Evolutionary conservation across 306 rosid genomes (phyloP).

Genomic region (Rosa multiflora): DNA sequence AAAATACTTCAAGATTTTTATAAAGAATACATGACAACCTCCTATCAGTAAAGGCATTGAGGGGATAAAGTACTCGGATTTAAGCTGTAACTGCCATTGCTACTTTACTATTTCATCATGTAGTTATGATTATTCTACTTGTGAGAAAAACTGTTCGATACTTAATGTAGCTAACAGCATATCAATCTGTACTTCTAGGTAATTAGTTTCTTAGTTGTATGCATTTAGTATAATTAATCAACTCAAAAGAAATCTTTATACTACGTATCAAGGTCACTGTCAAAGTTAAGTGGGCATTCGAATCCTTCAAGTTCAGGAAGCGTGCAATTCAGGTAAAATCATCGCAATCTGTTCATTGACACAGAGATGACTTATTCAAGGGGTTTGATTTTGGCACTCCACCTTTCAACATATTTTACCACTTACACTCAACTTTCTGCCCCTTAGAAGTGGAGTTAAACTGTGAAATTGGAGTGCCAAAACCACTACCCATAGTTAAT

Average conservation of each 20-base stretch:
- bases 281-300: background rate
- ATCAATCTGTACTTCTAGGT: no score
- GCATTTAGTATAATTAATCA: no score
- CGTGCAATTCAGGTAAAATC: background rate
- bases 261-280: background rate
- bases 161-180: no score
- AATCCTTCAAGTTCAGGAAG: slow-evolving; percentile 6
- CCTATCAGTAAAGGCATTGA: no score
- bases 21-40: no score
- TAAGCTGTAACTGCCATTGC: no score
- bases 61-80: no score
- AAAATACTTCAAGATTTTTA: background rate
- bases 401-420: background rate
- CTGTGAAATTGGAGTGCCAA: background rate
- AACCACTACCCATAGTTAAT: background rate
- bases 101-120: no score
- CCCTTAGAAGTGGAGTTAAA: background rate
- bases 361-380: background rate
- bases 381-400: background rate
- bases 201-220: no score
- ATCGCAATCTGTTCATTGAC: background rate
- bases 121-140: no score
- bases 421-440: background rate
- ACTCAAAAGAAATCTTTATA: no score
- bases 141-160: no score